Evolutionary conservation across 768 basidiomycete species (phyloP), one percentile per base, ranked within the genome.

Genomic region (Pisolithus albus): DNA sequence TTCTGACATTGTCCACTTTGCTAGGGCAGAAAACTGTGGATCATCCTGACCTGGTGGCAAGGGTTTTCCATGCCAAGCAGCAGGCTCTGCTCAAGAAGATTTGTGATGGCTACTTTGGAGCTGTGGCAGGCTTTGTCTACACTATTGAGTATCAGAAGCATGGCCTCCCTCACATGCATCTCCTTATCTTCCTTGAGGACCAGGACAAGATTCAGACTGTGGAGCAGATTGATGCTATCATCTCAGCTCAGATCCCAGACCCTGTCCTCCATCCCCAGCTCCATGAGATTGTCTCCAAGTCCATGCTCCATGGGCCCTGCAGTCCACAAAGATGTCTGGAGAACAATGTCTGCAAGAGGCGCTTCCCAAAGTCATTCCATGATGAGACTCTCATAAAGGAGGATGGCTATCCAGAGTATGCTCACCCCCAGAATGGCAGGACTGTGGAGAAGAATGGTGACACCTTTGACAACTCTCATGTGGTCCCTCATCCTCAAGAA

Each of bases 141-240:
- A 73, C 71, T 9, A 79, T 80, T 47, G 77, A 84, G 53, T 82
- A 80, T 56, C 80, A 82, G 58, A 82, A 82, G 52, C 60, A 74
- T 0, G 76, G 78, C 0, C 71, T 83, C 0, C 79, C 79, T 23
- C 79, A 82, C 54, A 72, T 75, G 56, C 81, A 83, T 58, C 54
- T 75, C 9, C 56, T 82, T 1, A 61, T 82, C 41, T 74, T 75
- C 52, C 59, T 82, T 1, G 32, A 65, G 0, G 42, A 65, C 0
- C 47, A 46, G 0, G 36, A 61, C 51, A 75, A 74, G 50, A 60
- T 79, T 2, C 26, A 21, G 0, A 66, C 62, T 11, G 61, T 73
- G 5, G 63, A 60, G 7, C 64, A 69, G 18, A 61, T 82, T 7
- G 72, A 81, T 55, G 52, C 58, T 16, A 46, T 66, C 30, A 71